Conservation (phyloP, 2,329 filamentous ascomycete genomes). For the Hymenoscyphus repandus region DNA sequence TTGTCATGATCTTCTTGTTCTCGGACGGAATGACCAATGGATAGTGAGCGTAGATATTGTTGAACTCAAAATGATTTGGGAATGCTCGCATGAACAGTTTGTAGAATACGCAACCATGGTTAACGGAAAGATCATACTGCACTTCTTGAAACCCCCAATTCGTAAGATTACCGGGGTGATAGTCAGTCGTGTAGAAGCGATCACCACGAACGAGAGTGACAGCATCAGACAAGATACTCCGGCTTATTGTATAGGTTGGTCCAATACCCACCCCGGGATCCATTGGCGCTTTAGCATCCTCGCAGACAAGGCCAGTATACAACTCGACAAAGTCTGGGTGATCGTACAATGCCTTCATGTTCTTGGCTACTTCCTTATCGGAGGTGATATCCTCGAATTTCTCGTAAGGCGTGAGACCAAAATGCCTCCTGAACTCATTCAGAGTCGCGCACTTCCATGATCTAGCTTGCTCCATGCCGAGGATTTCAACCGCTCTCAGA, state of each 20-base stretch:
- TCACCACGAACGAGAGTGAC: slow-evolving; percentile 52
- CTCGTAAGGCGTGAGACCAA: slow-evolving; percentile 68
- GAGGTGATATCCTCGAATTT: slow-evolving; percentile 82
- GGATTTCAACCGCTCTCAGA: slow-evolving; percentile 70
- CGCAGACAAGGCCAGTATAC: slow-evolving; percentile 63
- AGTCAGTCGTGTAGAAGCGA: slow-evolving; percentile 48
- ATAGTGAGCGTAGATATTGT: slow-evolving; percentile 66
- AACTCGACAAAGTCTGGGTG: slow-evolving; percentile 52
- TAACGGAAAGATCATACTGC: slow-evolving; percentile 65
- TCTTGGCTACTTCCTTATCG: slow-evolving; percentile 63
- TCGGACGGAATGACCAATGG: slow-evolving; percentile 62
- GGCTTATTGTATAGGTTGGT: slow-evolving; percentile 47
- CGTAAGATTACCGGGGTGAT: slow-evolving; percentile 62
- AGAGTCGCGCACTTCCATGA: slow-evolving; percentile 68
- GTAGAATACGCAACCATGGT: slow-evolving; percentile 80
- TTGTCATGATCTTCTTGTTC: slow-evolving; percentile 64
- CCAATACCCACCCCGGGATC: slow-evolving; percentile 48
- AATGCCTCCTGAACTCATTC: slow-evolving; percentile 83
- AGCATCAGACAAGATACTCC: slow-evolving; percentile 55
- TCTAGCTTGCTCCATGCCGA: slow-evolving; percentile 73
- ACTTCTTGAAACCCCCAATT: slow-evolving; percentile 70
- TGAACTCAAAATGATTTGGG: slow-evolving; percentile 69
- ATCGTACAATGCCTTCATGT: slow-evolving; percentile 64
- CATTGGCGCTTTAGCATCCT: slow-evolving; percentile 48
- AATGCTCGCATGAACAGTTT: slow-evolving; percentile 78